Conservation (phyloP, 2,329 filamentous ascomycete species). For the Arthrinium puccinioides region DNA sequence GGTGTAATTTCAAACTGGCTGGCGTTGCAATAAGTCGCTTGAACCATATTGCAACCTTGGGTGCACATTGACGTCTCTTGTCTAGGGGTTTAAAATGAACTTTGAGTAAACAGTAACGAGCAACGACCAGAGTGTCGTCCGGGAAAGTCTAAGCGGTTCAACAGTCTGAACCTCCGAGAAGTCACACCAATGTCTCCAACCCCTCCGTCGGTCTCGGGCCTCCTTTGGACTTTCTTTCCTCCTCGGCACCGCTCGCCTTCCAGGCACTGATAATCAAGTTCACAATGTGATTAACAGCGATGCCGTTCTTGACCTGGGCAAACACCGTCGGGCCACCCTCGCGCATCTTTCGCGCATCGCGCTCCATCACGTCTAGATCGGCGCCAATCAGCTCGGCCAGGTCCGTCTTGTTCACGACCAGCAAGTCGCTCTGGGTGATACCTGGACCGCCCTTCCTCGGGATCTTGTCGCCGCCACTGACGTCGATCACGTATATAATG, state of each 20-base stretch:
- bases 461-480: constrained; percentile 93
- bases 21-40: no score
- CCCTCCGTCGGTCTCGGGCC: constrained; percentile 52
- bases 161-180: no score
- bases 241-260: constrained; percentile 79
- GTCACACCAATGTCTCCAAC: constrained; percentile 34
- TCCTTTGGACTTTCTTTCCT: constrained; percentile 43
- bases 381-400: constrained; percentile 85
- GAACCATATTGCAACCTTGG: no score
- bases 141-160: no score
- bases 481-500: constrained; percentile 98
- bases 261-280: constrained; percentile 85
- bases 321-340: constrained; percentile 95
- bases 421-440: constrained; percentile 89
- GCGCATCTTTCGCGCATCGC: constrained; percentile 88
- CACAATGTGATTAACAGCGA: constrained; percentile 79
- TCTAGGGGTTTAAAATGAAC: no score
- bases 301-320: constrained; percentile 90
- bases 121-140: no score
- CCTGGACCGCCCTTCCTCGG: constrained; percentile 92
- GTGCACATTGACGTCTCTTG: no score
- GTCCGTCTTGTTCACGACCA: constrained; percentile 97
- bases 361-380: constrained; percentile 87
- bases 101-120: no score
- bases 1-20: no score